phyloP scores from a whole-genome alignment of 208 protist genomes.

The Vickermania spadyakhi region DNA sequence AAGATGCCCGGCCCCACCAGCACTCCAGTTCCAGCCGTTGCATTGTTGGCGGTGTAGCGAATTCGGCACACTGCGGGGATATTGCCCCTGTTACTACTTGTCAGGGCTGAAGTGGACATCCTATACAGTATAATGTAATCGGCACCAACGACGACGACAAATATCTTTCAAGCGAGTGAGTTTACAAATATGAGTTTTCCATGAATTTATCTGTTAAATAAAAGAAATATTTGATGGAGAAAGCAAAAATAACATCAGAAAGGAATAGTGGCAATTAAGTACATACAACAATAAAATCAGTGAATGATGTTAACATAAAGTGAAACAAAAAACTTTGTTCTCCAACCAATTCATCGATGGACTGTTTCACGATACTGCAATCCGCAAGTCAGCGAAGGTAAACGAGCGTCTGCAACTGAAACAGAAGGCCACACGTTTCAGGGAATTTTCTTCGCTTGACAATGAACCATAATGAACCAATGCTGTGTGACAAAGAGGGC shows the following conservation, averaged over 20 bases:
- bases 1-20: conserved; percentile 59
- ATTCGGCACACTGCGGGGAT: conserved; percentile 87
- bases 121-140: conserved; percentile 5
- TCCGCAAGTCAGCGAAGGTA: conserved; percentile 49
- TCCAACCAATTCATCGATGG: too few species aligned
- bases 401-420: conserved; percentile 72
- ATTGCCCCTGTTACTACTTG: conserved; percentile 62
- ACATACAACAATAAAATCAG: conserved; percentile 1
- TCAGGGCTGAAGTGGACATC: conserved; percentile 40
- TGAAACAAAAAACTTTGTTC: too few species aligned
- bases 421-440: conserved; percentile 65
- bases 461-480: too few species aligned
- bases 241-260: conserved; percentile 6
- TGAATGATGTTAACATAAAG: neutral
- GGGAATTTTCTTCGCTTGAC: too few species aligned
- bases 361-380: too few species aligned
- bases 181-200: too few species aligned
- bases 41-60: conserved; percentile 14
- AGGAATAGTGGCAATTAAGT: conserved; percentile 3
- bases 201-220: too few species aligned
- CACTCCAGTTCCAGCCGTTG: conserved; percentile 52
- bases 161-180: conserved; percentile 1
- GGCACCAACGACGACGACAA: conserved; percentile 1
- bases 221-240: conserved; percentile 12
- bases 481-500: too few species aligned